These are phyloP conservation scores for Senna tora DNA, from an alignment of 306 rosid species.

Conservation along the genomic window DNA sequence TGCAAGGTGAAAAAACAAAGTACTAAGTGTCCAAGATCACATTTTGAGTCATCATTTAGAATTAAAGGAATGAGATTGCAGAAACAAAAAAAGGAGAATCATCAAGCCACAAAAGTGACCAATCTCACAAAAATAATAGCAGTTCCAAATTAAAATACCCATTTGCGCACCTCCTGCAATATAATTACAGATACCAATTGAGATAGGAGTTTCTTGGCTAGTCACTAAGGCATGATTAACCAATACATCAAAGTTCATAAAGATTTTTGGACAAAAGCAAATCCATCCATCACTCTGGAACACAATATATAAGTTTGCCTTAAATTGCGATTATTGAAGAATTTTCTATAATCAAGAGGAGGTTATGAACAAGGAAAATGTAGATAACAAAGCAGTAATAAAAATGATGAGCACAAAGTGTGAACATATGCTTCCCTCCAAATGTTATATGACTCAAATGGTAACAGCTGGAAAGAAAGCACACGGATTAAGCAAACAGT, in stretches of 20 bases:
- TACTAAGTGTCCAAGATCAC: slow-evolving; percentile 37
- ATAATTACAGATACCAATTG: slow-evolving; percentile 52
- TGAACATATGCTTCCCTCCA: background rate
- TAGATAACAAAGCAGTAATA: background rate
- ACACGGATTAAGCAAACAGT: background rate
- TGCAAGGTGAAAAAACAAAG: slow-evolving; percentile 52
- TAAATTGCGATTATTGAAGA: background rate
- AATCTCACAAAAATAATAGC: slow-evolving; percentile 60
- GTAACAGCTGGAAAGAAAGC: background rate
- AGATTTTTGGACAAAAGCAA: too few relatives aligned
- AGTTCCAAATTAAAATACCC: slow-evolving; percentile 66
- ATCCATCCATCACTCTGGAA: background rate
- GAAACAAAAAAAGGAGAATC: slow-evolving; percentile 61
- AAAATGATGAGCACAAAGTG: background rate
- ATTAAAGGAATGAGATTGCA: slow-evolving; percentile 52
- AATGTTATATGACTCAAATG: background rate
- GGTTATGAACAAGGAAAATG: background rate
- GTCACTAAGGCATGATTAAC: background rate
- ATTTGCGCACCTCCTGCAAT: slow-evolving; percentile 69
- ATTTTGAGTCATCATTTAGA: slow-evolving; percentile 46
- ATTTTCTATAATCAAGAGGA: background rate
- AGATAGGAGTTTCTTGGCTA: slow-evolving; percentile 41
- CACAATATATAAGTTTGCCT: background rate
- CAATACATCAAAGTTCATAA: too few relatives aligned
- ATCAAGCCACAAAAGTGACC: slow-evolving; percentile 50